phyloP scores from a whole-genome alignment of 2,329 filamentous ascomycete species.

The Aureobasidium namibiae region DNA sequence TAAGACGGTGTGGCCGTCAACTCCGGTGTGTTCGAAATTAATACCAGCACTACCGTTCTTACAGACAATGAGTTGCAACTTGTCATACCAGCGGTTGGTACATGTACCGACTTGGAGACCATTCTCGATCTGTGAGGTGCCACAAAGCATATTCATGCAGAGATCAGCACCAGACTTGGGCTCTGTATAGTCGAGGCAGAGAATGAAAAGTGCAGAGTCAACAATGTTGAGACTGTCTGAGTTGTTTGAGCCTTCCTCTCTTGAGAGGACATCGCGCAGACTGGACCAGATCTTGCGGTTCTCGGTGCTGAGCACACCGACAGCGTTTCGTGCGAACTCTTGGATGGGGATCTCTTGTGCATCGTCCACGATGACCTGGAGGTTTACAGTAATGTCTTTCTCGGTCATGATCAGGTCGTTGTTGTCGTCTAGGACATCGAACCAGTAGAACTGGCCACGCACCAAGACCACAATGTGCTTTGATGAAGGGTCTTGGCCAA shows the following conservation, averaged over 20 bases:
- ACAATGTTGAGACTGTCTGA: slow-evolving; percentile 93
- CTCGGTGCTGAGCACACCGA: slow-evolving; percentile 91
- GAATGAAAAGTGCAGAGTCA: slow-evolving; percentile 83
- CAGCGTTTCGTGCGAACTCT: slow-evolving; percentile 86
- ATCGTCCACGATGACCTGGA: slow-evolving; percentile 87
- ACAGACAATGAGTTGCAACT: slow-evolving; percentile 97
- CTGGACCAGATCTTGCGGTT: slow-evolving; percentile 96
- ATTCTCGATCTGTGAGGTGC: slow-evolving; percentile 81
- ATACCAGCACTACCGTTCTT: slow-evolving; percentile 97
- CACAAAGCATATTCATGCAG: slow-evolving; percentile 98
- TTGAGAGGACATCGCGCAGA: slow-evolving; percentile 75
- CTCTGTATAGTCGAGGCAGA: slow-evolving; percentile 90
- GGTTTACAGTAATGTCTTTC: slow-evolving; percentile 81
- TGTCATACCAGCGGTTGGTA: slow-evolving; percentile 98
- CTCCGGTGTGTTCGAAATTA: slow-evolving; percentile 98
- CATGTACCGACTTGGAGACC: slow-evolving; percentile 96
- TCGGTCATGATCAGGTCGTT: slow-evolving; percentile 96
- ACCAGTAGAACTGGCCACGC: slow-evolving; percentile 97
- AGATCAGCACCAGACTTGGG: slow-evolving; percentile 71
- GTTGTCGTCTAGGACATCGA: slow-evolving; percentile 91
- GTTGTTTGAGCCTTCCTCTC: slow-evolving; percentile 84
- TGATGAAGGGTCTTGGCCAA: slow-evolving; percentile 86
- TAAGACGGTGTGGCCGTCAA: slow-evolving; percentile 93
- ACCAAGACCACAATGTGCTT: slow-evolving; percentile 91
- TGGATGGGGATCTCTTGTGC: slow-evolving; percentile 83